Percentiles rank a stretch among this genome's conserved stretches.
These are phyloP conservation scores for Spergularia azorica DNA, from an alignment of 179 eudicot genomes.

Conservation along the genomic window DNA sequence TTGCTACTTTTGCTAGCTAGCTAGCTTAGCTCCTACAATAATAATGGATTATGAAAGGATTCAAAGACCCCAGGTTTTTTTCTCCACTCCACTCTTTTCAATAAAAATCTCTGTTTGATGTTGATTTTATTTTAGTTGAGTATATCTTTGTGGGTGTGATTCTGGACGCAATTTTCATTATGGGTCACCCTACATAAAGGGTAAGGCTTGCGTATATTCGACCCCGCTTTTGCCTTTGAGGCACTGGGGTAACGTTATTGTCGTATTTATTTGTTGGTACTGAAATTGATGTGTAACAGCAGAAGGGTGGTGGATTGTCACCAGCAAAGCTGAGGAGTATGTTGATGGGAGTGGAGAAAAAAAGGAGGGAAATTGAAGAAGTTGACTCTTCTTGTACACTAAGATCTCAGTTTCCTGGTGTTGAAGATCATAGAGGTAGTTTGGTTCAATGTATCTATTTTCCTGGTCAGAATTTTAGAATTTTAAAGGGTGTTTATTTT, in stretches of 20 bases:
- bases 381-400: conserved; percentile 45
- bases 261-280: neutral
- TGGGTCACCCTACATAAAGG: too few species aligned
- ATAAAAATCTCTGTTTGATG: neutral
- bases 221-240: too few species aligned
- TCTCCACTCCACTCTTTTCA: too few species aligned
- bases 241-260: too few species aligned
- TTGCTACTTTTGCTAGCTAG: neutral
- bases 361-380: conserved; percentile 39
- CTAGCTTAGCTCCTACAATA: too few species aligned
- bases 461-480: neutral
- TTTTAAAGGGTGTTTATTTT: neutral
- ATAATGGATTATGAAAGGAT: conserved; percentile 40
- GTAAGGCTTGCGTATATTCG: too few species aligned
- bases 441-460: neutral
- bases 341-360: conserved; percentile 52
- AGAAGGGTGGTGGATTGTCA: conserved; percentile 46
- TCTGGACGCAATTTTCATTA: too few species aligned
- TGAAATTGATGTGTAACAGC: conserved; percentile 2
- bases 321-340: conserved; percentile 62
- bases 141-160: neutral
- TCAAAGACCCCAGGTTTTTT: conserved; percentile 36
- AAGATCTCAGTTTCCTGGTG: conserved; percentile 49
- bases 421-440: conserved; percentile 48
- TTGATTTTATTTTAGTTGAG: neutral